phyloP scores from a whole-genome alignment of 176 grass and related monocot genomes.

The Puccinellia tenuiflora region DNA sequence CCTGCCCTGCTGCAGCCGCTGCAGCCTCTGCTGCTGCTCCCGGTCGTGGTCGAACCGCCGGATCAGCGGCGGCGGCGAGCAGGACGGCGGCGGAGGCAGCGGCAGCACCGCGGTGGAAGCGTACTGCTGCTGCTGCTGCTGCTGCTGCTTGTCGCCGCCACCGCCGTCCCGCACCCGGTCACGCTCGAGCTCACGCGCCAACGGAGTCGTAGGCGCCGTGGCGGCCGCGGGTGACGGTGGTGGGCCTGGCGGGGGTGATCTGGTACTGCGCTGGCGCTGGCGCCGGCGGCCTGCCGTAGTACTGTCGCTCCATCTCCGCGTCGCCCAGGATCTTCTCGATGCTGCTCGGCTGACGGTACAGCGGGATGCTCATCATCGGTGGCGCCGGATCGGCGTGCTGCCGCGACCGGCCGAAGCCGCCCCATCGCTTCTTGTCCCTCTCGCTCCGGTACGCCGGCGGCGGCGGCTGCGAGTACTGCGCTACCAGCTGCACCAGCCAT shows the following conservation, averaged over 20 bases:
- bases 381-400: conserved; percentile 29
- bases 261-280: too few species aligned
- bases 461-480: conserved; percentile 18
- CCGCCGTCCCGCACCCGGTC: not conserved
- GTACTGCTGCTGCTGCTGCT: not conserved
- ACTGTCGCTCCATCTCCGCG: conserved; percentile 57
- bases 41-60: conserved; percentile 44
- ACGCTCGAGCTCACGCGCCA: not conserved
- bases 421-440: conserved; percentile 88
- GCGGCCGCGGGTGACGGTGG: not conserved
- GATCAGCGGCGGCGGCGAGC: conserved; percentile 48
- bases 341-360: conserved; percentile 93
- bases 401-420: conserved; percentile 48
- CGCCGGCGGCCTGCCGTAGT: conserved; percentile 37
- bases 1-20: conserved; percentile 33
- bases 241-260: conserved; percentile 30
- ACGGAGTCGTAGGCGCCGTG: not conserved
- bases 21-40: conserved; percentile 44
- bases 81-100: conserved; percentile 32
- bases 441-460: conserved; percentile 10
- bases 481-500: conserved; percentile 44
- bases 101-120: conserved; percentile 24
- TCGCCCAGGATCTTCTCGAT: conserved; percentile 95
- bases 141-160: not conserved
- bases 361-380: conserved; percentile 51